phyloP scores from a whole-genome alignment of 441 rosid species.

The Erodium moschatum region DNA sequence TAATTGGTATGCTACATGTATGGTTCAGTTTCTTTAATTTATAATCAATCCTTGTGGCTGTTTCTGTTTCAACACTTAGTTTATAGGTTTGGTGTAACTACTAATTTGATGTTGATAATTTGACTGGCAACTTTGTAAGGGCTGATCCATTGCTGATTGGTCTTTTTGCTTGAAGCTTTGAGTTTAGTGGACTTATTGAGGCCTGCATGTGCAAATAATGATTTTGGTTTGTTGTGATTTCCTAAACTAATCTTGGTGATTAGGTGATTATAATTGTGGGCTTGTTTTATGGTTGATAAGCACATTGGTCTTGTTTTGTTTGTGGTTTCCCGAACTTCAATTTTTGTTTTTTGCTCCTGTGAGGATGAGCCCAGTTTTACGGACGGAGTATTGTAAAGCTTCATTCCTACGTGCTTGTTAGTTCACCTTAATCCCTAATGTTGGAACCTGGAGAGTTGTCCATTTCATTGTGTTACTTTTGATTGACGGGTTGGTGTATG shows the following conservation, averaged over 20 bases:
- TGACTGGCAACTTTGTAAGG: neutral
- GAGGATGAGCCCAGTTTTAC: neutral
- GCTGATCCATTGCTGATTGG: neutral
- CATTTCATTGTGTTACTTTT: neutral
- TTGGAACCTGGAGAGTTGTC: slow-evolving; percentile 7
- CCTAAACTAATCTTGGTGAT: no score
- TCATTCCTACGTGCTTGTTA: neutral
- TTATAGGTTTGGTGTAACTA: neutral
- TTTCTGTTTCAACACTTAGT: no score
- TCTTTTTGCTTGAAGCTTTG: neutral
- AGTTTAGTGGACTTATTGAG: slow-evolving; percentile 8
- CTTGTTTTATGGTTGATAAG: neutral
- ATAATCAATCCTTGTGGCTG: neutral
- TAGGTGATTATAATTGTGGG: neutral
- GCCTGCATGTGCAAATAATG: neutral
- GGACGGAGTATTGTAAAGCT: neutral
- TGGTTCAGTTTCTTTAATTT: slow-evolving; percentile 3
- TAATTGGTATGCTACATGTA: neutral
- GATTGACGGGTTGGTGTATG: slow-evolving; percentile 7
- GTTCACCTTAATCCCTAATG: slow-evolving; percentile 4
- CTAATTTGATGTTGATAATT: neutral
- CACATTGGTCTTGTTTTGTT: neutral
- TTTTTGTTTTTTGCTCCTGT: neutral
- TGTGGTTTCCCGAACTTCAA: neutral
- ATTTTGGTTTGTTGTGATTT: no score